Evolutionary conservation across 2,329 filamentous ascomycete species (phyloP), one percentile per base, ranked within the genome.

Genomic region (Alternaria sp.): DNA sequence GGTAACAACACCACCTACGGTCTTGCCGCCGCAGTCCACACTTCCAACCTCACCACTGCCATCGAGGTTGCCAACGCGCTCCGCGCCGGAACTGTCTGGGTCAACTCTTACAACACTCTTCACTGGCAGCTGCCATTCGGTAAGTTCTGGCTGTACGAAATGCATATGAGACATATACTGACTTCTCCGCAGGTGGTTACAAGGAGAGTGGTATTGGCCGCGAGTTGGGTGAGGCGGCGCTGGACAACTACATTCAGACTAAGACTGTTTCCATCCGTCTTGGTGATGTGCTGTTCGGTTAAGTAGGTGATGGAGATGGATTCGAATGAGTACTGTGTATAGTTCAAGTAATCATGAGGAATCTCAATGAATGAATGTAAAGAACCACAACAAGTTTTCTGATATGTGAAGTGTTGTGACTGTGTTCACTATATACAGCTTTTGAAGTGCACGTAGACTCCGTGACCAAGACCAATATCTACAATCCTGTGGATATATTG

Each of bases 1-100:
- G 92, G 89, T 63, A 95, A 96, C 84, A 85, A 87, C 80, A 91
- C 87, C 73, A 90, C 86, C 66, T 95, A 93, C 79, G 92, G 91
- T 65, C 87, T 96, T 26, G 92, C 92, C 58, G 90, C 92, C 23
- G 91, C 89, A 25, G 84, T 95, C 20, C 92, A 93, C 88, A 95
- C 92, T 28, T 87, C 82, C 67, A 89, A 93, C 79, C 83, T 94
- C 75, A 93, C 92, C 86, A 94, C 91, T 0, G 92, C 92, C 73
- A 87, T 96, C 74, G 87, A 91, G 41, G 89, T 94, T 3, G 88
- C 90, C 55, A 91, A 92, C 75, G 84, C 84, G 47, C 85, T 95
- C 68, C 86, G 88, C 66, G 90, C 92, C 1, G 93, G 91, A 67
- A 88, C 87, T 60, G 87, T 89, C 66, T 89, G 87, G 86, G 85